Evolutionary conservation across 192 early-diverging fungal genomes (phyloP), one percentile per base, ranked within the genome.

Genomic region (Dissophora ornata): DNA sequence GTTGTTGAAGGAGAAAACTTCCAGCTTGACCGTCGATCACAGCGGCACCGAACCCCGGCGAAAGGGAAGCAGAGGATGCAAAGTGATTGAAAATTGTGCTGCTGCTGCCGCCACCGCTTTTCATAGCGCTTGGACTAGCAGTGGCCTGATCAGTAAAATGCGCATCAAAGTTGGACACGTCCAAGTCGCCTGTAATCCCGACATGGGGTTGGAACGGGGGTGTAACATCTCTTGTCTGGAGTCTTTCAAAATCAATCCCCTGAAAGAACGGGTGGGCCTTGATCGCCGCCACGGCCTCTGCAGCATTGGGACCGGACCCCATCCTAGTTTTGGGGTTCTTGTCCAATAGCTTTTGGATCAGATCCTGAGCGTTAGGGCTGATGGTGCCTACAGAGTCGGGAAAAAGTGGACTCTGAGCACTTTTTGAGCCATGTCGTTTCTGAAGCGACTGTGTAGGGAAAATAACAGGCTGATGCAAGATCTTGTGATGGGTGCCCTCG

Each of bases 231-330:
- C 91, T 83, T 13, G 81, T 83, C 34, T 81, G 71, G 1, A 94
- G 83, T 24, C 82, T 78, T 3, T 82, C 53, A 87, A 90, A 94
- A 59, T 92, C 81, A 5, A 93, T 80, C 18, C 84, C 88, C 8
- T 80, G 75, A 65, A 94, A 94, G 69, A 86, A 90, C 16, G 88
- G 85, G 61, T 94, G 93, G 1, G 62, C 61, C 69, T 94, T 94
- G 56, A 94, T 88, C 56, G 88, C 87, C n/a, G 88, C 83, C 7
- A 90, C 80, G 24, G 85, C 89, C 22, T 58, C 60, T 2, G 67
- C 48, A 3, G 36, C 75, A 12, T 71, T 61, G n/a, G 80, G 65
- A 25, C 93, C 93, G 11, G 90, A 81, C n/a, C 92, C 84, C 12
- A 80, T 68, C 1, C 73, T 34, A 21, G 87, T 83, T 32, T 89